A percentile compares a stretch with the other conserved stretches of the same genome.
Conservation (phyloP, 257 asterid species). For the Nemophila menziesii region DNA sequence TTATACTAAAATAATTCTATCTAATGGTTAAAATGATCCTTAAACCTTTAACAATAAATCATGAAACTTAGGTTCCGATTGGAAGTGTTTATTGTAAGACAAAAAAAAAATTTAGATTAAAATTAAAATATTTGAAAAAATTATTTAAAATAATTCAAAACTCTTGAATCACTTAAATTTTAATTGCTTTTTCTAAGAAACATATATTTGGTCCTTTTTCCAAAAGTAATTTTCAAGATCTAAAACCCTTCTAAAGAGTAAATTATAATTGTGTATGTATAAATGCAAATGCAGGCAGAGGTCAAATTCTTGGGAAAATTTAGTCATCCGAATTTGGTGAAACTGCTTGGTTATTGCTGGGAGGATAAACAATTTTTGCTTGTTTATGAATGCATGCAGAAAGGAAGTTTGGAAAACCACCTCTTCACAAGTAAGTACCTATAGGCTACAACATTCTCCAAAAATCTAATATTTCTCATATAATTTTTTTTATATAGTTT, state of each 20-base stretch:
- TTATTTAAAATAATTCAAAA: too few relatives aligned
- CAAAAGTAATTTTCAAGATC: too few relatives aligned
- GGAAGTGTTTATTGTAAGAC: neutral
- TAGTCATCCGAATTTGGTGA: conserved; percentile 78
- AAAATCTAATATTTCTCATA: neutral
- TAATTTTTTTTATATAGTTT: too few relatives aligned
- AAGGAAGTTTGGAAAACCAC: conserved; percentile 82
- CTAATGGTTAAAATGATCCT: neutral
- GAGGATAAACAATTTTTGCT: conserved; percentile 65
- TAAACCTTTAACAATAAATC: neutral
- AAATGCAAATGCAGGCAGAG: conserved; percentile 59
- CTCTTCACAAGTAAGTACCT: conserved; percentile 58
- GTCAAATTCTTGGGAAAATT: conserved; percentile 84
- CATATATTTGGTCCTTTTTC: too few relatives aligned
- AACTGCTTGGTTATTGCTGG: conserved; percentile 83
- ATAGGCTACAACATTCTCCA: neutral
- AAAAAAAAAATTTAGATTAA: too few relatives aligned
- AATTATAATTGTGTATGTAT: neutral
- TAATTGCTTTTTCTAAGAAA: too few relatives aligned
- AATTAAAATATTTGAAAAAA: too few relatives aligned
- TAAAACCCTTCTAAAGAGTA: too few relatives aligned
- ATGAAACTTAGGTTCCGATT: neutral
- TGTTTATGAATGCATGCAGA: conserved; percentile 71
- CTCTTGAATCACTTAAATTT: too few relatives aligned
- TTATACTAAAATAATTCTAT: neutral